Evolutionary conservation across 2,329 filamentous ascomycete species (phyloP).

Genomic region (Fusarium sambucinum): DNA sequence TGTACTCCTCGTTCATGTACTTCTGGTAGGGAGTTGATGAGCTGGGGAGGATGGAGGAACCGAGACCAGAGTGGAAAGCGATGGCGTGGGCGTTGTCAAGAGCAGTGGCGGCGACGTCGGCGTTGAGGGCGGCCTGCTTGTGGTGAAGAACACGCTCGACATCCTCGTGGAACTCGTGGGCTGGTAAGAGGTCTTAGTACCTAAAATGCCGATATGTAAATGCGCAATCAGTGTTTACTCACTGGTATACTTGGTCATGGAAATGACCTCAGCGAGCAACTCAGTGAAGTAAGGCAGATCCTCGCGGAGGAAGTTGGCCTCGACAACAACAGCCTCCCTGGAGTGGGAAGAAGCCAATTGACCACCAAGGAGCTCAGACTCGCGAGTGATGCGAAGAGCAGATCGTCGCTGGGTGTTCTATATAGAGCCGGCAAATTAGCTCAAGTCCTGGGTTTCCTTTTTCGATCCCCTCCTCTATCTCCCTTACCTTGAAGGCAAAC

Average conservation of each 20-base stretch:
- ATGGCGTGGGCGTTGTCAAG: conserved; percentile 86
- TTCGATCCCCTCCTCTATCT: conserved; percentile 20
- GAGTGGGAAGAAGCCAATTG: conserved; percentile 90
- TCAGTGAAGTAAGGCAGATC: conserved; percentile 98
- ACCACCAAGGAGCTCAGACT: conserved; percentile 94
- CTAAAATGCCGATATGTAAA: conserved; percentile 3
- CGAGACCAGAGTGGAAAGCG: conserved; percentile 94
- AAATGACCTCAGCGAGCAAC: conserved; percentile 90
- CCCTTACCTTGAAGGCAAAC: conserved; percentile 92
- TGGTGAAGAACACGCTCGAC: conserved; percentile 80
- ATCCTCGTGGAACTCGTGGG: conserved; percentile 91
- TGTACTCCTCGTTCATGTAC: conserved; percentile 81
- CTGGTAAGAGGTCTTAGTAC: conserved; percentile 60
- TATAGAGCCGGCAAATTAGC: conserved; percentile 61
- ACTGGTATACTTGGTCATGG: conserved; percentile 87
- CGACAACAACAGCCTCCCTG: conserved; percentile 90
- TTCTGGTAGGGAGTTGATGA: conserved; percentile 78
- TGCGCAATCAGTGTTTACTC: conserved; percentile 51
- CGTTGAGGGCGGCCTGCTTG: conserved; percentile 79
- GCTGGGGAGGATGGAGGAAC: conserved; percentile 79
- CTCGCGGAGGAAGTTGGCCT: conserved; percentile 94
- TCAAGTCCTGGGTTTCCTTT: conserved; percentile 45
- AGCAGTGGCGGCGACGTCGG: conserved; percentile 74
- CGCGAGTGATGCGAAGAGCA: conserved; percentile 91
- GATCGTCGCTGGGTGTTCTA: conserved; percentile 90